Evolutionary conservation across 2,329 filamentous ascomycete species (phyloP).

Genomic region (Phoma sp.): DNA sequence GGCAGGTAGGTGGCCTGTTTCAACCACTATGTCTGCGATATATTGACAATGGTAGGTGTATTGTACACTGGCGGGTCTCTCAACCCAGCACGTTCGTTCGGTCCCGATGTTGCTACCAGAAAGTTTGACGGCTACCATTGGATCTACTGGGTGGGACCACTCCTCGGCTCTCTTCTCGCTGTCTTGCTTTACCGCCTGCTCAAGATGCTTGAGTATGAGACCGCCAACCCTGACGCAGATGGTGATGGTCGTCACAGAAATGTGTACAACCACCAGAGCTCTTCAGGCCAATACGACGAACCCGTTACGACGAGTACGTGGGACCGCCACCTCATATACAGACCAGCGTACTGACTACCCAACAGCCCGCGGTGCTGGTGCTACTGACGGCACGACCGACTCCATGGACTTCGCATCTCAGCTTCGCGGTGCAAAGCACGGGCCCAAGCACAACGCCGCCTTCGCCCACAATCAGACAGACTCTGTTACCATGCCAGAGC

Average conservation of each 20-base stretch:
- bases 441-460: conserved; percentile 7
- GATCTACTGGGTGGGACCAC: conserved; percentile 60
- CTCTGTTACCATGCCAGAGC: conserved; percentile 1
- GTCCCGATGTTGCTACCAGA: conserved; percentile 53
- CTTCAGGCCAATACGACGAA: conserved; percentile 3
- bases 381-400: conserved; percentile 36
- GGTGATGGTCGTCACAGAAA: conserved; percentile 51
- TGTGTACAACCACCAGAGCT: conserved; percentile 29
- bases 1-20: conserved; percentile 37
- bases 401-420: conserved; percentile 22
- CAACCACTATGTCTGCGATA: not conserved
- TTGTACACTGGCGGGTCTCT: conserved; percentile 57
- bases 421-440: conserved; percentile 11
- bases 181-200: conserved; percentile 58
- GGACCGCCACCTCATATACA: not conserved
- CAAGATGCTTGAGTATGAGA: conserved; percentile 59
- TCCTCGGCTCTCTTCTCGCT: conserved; percentile 54
- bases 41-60: conserved; percentile 45
- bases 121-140: conserved; percentile 56
- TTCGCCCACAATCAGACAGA: not conserved
- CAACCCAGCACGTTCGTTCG: conserved; percentile 59
- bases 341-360: conserved; percentile 19
- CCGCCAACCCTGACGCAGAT: conserved; percentile 57
- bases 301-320: conserved; percentile 18
- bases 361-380: conserved; percentile 33